Base-by-base conservation (phyloP, 2,329 filamentous ascomycete genomes). In the Fusarium floridanum region DNA sequence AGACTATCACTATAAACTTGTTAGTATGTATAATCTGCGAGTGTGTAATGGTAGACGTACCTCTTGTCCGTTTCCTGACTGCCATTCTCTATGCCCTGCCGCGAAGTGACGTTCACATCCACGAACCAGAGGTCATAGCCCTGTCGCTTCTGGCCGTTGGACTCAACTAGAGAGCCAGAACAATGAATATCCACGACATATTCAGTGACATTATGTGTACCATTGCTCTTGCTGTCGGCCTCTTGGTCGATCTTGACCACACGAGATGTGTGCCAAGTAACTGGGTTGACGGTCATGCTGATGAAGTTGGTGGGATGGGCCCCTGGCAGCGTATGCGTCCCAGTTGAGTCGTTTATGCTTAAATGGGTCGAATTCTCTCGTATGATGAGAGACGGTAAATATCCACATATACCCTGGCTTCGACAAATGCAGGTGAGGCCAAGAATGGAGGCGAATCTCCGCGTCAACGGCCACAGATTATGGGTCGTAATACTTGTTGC, bases 51-150 rank as follows among this genome's bases (percentile, higher is more conserved):
- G 17, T 7, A 32, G 17, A 14, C 2, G 27, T 55, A 55, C 48
- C 27, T 55, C 48, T 55, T 55, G 27, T 9, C 17, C 32, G 5
- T 11, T 5, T 20, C 48, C 6, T 55, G 48, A n/a, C 27, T 55
- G 6, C 11, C 48, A 55, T 32, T 55, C 17, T 32, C 27, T 34
- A 16, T 55, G 27, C 17, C 27, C 17, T 55, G 48, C 4, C 48
- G 48, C n/a, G 48, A 20, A 55, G 56, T 41, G 9, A 41, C 17
- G 22, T 60, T 22, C 56, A 60, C 56, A 24, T 41, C 56, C 22
- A 60, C 20, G 36, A 60, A 41, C 56, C 56, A 60, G 16, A 60
- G 56, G 17, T 39, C 36, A 37, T 60, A 60, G 16, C 22, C 56
- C 24, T 39, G 56, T 36, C 56, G 56, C 22, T 27, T 60, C 56